Percentiles rank a stretch among this genome's conserved stretches.
Conservation (phyloP, 805 yeast species). For the Myxozyma neglecta region DNA sequence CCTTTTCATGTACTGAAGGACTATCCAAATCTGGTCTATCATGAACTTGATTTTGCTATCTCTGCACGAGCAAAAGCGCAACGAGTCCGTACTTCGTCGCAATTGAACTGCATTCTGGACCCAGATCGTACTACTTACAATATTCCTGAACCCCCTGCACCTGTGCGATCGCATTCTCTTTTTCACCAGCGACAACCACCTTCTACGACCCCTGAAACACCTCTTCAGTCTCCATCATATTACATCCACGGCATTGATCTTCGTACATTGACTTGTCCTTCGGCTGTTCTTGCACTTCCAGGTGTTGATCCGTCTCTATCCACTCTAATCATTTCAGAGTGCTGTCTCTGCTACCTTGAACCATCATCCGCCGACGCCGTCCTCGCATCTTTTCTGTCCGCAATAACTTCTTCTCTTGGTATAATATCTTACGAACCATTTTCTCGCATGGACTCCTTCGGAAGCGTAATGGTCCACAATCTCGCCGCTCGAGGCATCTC, state of each 20-base stretch:
- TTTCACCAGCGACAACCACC: not conserved
- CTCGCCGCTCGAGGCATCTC: slow-evolving; percentile 60
- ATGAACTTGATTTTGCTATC: slow-evolving; percentile 65
- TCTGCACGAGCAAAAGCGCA: slow-evolving; percentile 53
- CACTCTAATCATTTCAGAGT: slow-evolving; percentile 68
- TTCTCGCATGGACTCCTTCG: slow-evolving; percentile 61
- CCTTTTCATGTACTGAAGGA: slow-evolving; percentile 45
- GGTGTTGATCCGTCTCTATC: slow-evolving; percentile 44
- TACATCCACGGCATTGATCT: slow-evolving; percentile 59
- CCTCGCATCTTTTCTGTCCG: slow-evolving; percentile 44
- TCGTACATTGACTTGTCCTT: slow-evolving; percentile 40
- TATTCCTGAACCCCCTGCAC: slow-evolving; percentile 2
- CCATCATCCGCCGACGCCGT: slow-evolving; percentile 51
- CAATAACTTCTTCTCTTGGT: slow-evolving; percentile 25
- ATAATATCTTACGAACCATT: slow-evolving; percentile 70
- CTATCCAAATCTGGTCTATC: slow-evolving; percentile 43
- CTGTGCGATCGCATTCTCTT: not conserved
- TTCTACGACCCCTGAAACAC: slow-evolving; percentile 18
- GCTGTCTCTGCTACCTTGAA: slow-evolving; percentile 70
- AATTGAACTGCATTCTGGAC: not conserved
- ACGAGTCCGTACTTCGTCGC: slow-evolving; percentile 41
- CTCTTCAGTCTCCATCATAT: slow-evolving; percentile 44
- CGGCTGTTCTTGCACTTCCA: slow-evolving; percentile 2
- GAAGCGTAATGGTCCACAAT: slow-evolving; percentile 65
- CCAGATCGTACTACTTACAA: not conserved